phyloP scores from a whole-genome alignment of 1,284 basidiomycete genomes.

The Tremellales sp. region DNA sequence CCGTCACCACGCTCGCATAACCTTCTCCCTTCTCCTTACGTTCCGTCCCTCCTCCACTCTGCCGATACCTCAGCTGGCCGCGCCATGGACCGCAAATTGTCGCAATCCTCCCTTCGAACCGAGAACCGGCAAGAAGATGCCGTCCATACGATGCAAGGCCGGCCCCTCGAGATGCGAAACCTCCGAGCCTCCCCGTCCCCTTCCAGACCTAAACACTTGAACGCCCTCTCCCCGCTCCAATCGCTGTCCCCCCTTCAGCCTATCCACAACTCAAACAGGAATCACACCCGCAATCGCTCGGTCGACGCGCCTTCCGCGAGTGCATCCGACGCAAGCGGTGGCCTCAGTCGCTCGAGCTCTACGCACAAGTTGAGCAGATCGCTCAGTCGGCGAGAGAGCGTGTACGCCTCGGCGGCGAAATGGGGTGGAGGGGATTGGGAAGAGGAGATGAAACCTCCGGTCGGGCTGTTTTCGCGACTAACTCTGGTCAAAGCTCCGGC shows the following conservation, averaged over 20 bases:
- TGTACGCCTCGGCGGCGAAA: conserved; percentile 26
- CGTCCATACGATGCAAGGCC: conserved; percentile 57
- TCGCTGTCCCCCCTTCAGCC: conserved; percentile 40
- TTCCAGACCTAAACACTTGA: conserved; percentile 42
- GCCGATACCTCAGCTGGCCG: neutral
- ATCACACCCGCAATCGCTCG: neutral
- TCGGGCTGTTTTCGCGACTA: conserved; percentile 33
- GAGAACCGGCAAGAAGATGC: neutral
- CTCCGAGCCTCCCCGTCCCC: conserved; percentile 59
- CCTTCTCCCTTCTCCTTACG: neutral
- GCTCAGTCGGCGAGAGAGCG: conserved; percentile 33
- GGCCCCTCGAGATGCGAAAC: conserved; percentile 57
- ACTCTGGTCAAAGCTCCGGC: conserved; percentile 45
- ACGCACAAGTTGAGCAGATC: conserved; percentile 18
- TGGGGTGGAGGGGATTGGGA: conserved; percentile 21
- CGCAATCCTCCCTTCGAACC: neutral
- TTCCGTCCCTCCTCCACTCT: neutral
- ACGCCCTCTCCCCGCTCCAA: conserved; percentile 45
- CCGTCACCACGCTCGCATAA: neutral
- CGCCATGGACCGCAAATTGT: neutral
- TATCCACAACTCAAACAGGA: neutral
- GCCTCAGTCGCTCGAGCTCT: conserved; percentile 12
- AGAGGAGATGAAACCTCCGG: conserved; percentile 12
- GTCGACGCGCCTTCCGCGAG: conserved; percentile 8
- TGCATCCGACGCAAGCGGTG: conserved; percentile 5